Conservation (phyloP, 345 rosid genomes). For the Rubroshorea leprosula region DNA sequence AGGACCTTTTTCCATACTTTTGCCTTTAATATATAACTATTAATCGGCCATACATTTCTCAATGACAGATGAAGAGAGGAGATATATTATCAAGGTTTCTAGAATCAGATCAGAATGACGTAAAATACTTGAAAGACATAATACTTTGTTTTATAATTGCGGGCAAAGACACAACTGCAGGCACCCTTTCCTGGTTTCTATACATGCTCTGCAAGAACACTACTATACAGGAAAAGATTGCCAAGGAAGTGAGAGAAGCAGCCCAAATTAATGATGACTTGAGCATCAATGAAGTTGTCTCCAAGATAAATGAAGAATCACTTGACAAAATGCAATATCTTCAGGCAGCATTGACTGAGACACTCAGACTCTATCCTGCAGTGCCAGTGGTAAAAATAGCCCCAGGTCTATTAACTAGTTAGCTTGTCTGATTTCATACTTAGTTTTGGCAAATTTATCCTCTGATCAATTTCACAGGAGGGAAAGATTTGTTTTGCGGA, state of each 20-base stretch:
- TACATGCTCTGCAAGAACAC: conserved; percentile 29
- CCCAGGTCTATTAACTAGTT: background rate
- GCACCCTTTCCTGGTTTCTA: conserved; percentile 24
- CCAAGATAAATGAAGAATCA: conserved; percentile 13
- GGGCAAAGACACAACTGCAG: conserved; percentile 24
- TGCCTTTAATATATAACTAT: too few relatives aligned
- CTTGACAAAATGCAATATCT: conserved; percentile 26
- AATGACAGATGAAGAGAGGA: conserved; percentile 18
- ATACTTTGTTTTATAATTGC: conserved; percentile 25
- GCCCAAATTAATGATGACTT: conserved; percentile 5
- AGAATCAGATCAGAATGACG: conserved; percentile 14
- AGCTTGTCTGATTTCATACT: background rate
- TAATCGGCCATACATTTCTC: too few relatives aligned
- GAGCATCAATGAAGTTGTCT: conserved; percentile 13
- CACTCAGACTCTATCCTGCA: conserved; percentile 27
- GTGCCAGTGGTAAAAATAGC: conserved; percentile 20
- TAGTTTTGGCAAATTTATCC: background rate
- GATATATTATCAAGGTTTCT: conserved; percentile 28
- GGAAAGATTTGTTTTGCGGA: conserved; percentile 6
- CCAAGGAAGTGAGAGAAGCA: conserved; percentile 16
- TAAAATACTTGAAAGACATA: conserved; percentile 24
- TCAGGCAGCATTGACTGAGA: conserved; percentile 29
- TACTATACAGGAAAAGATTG: conserved; percentile 16
- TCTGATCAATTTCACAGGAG: conserved; percentile 15
- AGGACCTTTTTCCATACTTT: too few relatives aligned